These are phyloP conservation scores for Talaromyces proteolyticus DNA, from an alignment of 495 filamentous ascomycete species.

Conservation along the genomic window DNA sequence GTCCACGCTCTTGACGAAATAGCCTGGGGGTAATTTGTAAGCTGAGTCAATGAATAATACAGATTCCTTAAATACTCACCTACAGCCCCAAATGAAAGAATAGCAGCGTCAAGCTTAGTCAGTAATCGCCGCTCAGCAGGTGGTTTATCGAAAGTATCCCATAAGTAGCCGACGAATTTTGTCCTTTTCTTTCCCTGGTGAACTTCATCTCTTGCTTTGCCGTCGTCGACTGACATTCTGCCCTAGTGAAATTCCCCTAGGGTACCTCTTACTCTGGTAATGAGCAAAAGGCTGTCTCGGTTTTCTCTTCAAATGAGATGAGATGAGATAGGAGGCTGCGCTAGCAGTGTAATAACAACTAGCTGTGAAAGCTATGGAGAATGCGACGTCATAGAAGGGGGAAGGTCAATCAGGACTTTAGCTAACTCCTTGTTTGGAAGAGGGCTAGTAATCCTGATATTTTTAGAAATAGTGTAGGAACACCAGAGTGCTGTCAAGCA, in stretches of 20 bases:
- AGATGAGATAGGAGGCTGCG: no score
- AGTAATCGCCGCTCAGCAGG: slow-evolving; percentile 53
- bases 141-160: slow-evolving; percentile 58
- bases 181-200: slow-evolving; percentile 22
- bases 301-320: no score
- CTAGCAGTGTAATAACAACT: no score
- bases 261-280: neutral
- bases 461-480: no score
- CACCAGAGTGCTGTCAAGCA: no score
- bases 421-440: no score
- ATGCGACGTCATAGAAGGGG: neutral
- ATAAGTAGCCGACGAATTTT: slow-evolving; percentile 42
- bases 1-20: slow-evolving; percentile 56
- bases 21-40: slow-evolving; percentile 20
- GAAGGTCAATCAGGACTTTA: no score
- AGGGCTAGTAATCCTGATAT: no score
- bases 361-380: no score
- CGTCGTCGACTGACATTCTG: slow-evolving; percentile 2
- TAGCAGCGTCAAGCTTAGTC: slow-evolving; percentile 51
- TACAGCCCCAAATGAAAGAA: slow-evolving; percentile 49
- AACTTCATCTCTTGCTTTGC: slow-evolving; percentile 2
- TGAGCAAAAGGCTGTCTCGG: neutral
- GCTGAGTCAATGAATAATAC: neutral
- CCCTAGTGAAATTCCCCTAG: neutral
- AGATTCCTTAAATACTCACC: slow-evolving; percentile 16